These are phyloP conservation scores for Pyricularia pennisetigena DNA, from an alignment of 2,329 filamentous ascomycete species.

Conservation along the genomic window DNA sequence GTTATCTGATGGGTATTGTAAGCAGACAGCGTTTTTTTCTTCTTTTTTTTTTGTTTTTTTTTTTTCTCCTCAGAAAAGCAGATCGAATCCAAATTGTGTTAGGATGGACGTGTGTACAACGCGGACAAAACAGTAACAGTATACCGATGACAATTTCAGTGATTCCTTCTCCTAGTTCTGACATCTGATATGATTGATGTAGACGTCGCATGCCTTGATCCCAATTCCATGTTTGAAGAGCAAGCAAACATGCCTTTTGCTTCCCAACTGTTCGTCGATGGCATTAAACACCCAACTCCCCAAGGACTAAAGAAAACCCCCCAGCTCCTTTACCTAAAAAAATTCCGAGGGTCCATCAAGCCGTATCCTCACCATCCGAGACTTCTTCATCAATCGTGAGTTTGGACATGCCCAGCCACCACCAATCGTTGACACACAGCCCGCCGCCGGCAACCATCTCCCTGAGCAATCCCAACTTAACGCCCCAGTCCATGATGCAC, in stretches of 20 bases:
- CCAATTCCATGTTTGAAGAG: neutral
- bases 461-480: constrained; percentile 38
- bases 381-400: constrained; percentile 3
- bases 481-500: constrained; percentile 49
- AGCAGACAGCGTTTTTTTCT: neutral
- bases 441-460: constrained; percentile 22
- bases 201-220: neutral
- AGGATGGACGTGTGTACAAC: neutral
- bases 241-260: neutral
- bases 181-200: neutral
- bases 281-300: neutral
- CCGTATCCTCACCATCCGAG: neutral
- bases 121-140: neutral
- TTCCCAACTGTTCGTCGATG: neutral
- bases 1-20: neutral
- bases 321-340: neutral
- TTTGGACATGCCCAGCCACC: constrained; percentile 51
- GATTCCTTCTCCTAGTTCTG: neutral
- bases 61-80: too few species aligned
- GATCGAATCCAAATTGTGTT: neutral
- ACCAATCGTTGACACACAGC: constrained; percentile 45
- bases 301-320: too few species aligned
- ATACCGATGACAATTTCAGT: neutral
- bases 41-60: too few species aligned
- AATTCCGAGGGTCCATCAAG: neutral